These are phyloP conservation scores for Erythrophleum ivorense DNA, from an alignment of 331 rosid species.

Conservation along the genomic window DNA sequence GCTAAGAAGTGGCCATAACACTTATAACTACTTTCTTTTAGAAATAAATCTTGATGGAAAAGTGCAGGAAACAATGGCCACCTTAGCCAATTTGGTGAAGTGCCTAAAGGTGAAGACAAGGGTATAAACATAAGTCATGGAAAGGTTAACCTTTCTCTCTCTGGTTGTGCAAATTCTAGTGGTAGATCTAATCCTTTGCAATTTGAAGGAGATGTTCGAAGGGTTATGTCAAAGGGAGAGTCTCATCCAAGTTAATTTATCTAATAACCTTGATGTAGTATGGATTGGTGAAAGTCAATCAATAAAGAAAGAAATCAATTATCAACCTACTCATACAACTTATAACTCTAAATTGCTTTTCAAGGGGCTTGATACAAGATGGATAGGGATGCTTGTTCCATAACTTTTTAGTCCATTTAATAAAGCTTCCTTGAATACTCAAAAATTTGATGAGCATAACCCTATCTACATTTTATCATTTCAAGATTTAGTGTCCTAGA, in stretches of 20 bases:
- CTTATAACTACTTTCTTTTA: conserved; percentile 42
- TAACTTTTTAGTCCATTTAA: conserved; percentile 44
- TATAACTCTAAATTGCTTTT: conserved; percentile 46
- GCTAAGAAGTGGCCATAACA: conserved; percentile 39
- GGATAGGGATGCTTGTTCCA: conserved; percentile 53
- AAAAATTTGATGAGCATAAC: conserved; percentile 57
- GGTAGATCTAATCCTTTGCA: conserved; percentile 49
- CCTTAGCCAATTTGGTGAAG: conserved; percentile 42
- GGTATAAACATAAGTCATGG: conserved; percentile 43
- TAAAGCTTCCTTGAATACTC: conserved; percentile 48
- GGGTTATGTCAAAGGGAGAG: conserved; percentile 61
- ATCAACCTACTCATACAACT: conserved; percentile 50
- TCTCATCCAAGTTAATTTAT: conserved; percentile 54
- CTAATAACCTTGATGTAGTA: conserved; percentile 87
- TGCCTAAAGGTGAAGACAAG: conserved; percentile 46
- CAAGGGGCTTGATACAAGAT: conserved; percentile 50
- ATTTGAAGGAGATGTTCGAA: conserved; percentile 42
- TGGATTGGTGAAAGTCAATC: conserved; percentile 82
- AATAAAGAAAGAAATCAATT: conserved; percentile 56
- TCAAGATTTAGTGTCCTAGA: conserved; percentile 59
- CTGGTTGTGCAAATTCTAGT: conserved; percentile 38
- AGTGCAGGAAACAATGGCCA: conserved; percentile 42
- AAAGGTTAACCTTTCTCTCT: conserved; percentile 44
- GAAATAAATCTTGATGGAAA: conserved; percentile 53
- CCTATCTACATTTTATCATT: conserved; percentile 55